Evolutionary conservation across 2,329 filamentous ascomycete species (phyloP), one percentile per base, ranked within the genome.

Genomic region (Exophiala calicioides): DNA sequence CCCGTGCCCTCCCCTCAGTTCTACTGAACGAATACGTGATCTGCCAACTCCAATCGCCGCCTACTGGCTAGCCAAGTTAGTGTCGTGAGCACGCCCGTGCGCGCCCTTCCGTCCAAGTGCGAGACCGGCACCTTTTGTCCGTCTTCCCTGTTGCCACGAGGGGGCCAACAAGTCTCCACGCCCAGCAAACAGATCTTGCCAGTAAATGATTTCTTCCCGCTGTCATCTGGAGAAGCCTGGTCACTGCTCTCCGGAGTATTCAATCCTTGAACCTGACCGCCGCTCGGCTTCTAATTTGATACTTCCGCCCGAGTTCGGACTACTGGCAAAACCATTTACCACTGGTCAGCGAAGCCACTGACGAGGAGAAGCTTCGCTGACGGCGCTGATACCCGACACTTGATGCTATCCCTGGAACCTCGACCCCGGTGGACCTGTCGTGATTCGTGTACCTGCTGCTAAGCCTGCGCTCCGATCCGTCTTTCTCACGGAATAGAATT

Each of bases 11-110:
- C 18, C 7, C 31, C 26, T 44, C 12, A 19, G 16, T 29, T 30
- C 26, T 9, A 30, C n/a, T 43, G 49, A 47, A 47, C 49, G 44
- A 52, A 42, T 42, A 52, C 50, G 49, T 29, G 13, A 4, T 26
- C 20, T 18, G 18, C 7, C 18, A 23, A 13, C 13, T 30, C 21
- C 21, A 8, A 8, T 23, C 21, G 13, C 16, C 27, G 8, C 34
- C 27, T 16, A 34, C 10, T n/a, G 13, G 5, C 19, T 19, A 21
- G 19, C 12, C 18, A 24, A 24, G 7, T 29, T n/a, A 23, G 9
- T n/a, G 21, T 27, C 23, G n/a, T n/a, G n/a, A n/a, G n/a, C n/a
- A n/a, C n/a, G n/a, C n/a, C n/a, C n/a, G n/a, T n/a, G n/a, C n/a
- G n/a, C n/a, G n/a, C n/a, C n/a, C n/a, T n/a, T n/a, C n/a, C n/a